These are phyloP conservation scores for Elongisporangium prolatum DNA, from an alignment of 352 stramenopile species.

Conservation along the genomic window DNA sequence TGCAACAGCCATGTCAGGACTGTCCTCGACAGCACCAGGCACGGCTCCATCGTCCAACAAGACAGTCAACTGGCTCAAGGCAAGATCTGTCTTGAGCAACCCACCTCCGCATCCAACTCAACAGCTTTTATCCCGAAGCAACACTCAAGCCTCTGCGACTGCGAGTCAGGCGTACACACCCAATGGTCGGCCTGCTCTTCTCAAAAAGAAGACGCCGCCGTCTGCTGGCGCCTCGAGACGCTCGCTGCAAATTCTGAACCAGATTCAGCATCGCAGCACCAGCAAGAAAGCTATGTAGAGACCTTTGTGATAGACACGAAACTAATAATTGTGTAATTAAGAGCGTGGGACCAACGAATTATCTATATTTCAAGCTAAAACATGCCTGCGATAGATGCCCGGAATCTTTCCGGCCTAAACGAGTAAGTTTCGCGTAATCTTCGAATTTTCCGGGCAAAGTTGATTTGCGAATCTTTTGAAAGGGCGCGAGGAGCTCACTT, in stretches of 20 bases:
- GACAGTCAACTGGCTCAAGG: conserved; percentile 79
- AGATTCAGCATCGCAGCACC: conserved; percentile 60
- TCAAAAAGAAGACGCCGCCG: conserved; percentile 59
- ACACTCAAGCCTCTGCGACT: conserved; percentile 11
- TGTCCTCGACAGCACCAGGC: background rate
- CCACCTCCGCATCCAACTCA: conserved; percentile 7
- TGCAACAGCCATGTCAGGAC: background rate
- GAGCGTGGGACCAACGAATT: background rate
- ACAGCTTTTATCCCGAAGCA: conserved; percentile 7
- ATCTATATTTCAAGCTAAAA: background rate
- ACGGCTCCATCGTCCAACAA: conserved; percentile 21
- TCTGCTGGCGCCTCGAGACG: conserved; percentile 58
- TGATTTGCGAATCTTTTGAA: conserved; percentile 1
- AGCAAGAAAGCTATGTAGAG: conserved; percentile 1
- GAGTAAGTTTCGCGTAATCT: background rate
- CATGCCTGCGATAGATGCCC: background rate
- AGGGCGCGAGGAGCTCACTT: background rate
- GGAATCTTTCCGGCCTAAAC: background rate
- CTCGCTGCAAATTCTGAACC: conserved; percentile 80
- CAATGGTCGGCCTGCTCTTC: conserved; percentile 20
- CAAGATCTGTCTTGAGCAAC: conserved; percentile 44
- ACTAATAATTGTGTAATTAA: background rate
- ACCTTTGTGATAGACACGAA: background rate
- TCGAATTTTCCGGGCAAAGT: background rate
- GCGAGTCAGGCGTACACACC: conserved; percentile 30